These are phyloP conservation scores for Earliella scabrosa DNA, from an alignment of 1,284 basidiomycete species.

Conservation along the genomic window DNA sequence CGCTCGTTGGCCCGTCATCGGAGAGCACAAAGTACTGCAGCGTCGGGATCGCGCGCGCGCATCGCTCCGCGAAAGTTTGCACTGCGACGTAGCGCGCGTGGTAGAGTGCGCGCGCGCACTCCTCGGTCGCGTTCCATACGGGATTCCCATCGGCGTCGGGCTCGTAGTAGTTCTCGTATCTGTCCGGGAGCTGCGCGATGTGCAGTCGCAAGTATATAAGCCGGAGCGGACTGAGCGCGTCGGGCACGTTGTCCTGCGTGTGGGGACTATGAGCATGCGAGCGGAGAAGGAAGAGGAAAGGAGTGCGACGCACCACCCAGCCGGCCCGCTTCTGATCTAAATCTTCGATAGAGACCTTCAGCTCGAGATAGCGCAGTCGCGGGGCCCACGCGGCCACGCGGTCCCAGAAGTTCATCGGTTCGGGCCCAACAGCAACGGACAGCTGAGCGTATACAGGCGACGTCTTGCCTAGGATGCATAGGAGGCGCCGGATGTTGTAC, in stretches of 20 bases:
- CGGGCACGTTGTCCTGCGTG: neutral
- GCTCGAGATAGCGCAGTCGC: neutral
- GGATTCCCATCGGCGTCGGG: neutral
- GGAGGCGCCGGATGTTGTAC: too few relatives aligned
- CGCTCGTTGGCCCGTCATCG: too few relatives aligned
- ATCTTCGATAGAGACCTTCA: neutral
- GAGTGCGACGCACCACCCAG: neutral
- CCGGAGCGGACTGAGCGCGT: neutral
- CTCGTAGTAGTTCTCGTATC: neutral
- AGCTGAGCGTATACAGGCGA: neutral
- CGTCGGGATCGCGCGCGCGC: neutral
- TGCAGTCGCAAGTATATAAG: neutral
- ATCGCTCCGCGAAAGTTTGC: neutral
- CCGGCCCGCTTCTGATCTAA: neutral
- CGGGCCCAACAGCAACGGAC: neutral
- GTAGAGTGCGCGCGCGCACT: neutral
- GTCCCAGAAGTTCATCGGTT: neutral
- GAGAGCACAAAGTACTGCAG: neutral
- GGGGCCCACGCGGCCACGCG: neutral
- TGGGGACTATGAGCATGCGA: too few relatives aligned
- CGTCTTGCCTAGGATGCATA: neutral
- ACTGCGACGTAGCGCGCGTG: too few relatives aligned
- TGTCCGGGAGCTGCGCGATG: neutral
- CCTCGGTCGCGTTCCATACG: neutral
- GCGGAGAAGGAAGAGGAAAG: too few relatives aligned